These are phyloP conservation scores for Actinomortierella ambigua DNA, from an alignment of 371 early-diverging fungal genomes.

Conservation along the genomic window DNA sequence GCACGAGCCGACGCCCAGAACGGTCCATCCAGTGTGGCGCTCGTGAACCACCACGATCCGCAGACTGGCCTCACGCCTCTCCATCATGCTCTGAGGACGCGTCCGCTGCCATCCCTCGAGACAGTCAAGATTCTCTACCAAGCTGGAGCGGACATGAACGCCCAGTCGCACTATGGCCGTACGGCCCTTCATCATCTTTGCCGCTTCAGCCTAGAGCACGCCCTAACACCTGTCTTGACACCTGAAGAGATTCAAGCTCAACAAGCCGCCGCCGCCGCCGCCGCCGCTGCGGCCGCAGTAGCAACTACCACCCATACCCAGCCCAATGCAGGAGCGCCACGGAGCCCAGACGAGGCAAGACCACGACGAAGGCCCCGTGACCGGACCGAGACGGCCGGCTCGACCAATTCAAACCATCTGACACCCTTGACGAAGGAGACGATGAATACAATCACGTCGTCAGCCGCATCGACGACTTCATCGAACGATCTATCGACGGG, in stretches of 20 bases:
- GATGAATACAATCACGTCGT: constrained; percentile 16
- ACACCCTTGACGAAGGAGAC: constrained; percentile 19
- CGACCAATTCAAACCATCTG: constrained; percentile 27
- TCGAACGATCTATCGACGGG: constrained; percentile 34
- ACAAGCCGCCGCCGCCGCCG: not conserved
- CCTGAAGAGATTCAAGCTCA: constrained; percentile 7
- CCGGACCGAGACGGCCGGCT: constrained; percentile 32
- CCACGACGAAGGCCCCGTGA: constrained; percentile 18
- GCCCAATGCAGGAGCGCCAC: not conserved
- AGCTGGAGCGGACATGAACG: constrained; percentile 71
- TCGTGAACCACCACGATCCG: constrained; percentile 66
- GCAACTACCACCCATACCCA: not conserved
- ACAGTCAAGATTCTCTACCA: constrained; percentile 66
- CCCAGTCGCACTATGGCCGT: constrained; percentile 65
- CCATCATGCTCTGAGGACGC: constrained; percentile 67
- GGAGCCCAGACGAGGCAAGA: constrained; percentile 3
- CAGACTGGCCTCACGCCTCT: constrained; percentile 68
- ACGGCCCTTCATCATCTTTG: constrained; percentile 70
- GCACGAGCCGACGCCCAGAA: constrained; percentile 22
- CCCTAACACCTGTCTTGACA: constrained; percentile 15
- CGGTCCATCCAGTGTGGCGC: constrained; percentile 22
- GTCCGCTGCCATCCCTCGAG: constrained; percentile 64
- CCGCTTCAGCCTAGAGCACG: constrained; percentile 53
- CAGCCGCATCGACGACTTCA: constrained; percentile 38
- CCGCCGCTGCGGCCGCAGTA: not conserved